Evolutionary conservation across 2,329 filamentous ascomycete species (phyloP).

Genomic region (Xylaria digitata): DNA sequence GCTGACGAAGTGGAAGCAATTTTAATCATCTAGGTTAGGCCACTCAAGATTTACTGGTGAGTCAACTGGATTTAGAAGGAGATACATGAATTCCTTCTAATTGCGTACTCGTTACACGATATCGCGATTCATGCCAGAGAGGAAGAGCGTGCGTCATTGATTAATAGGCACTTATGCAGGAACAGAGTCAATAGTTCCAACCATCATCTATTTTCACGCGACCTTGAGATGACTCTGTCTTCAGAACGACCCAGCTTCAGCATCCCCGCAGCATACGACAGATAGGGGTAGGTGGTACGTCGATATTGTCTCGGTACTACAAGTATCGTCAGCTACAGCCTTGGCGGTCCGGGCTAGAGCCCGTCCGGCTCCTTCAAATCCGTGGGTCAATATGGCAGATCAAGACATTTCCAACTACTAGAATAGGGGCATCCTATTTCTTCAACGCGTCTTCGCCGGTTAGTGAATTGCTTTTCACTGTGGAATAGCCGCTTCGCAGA

Average conservation of each 20-base stretch:
- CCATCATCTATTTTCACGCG: neutral
- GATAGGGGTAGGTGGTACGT: neutral
- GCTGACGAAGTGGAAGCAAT: neutral
- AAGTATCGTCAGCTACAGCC: neutral
- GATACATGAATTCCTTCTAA: conserved; percentile 24
- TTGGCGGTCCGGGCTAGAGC: neutral
- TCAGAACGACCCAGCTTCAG: no score
- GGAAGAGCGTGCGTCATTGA: neutral
- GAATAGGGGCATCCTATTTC: neutral
- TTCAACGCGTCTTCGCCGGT: neutral
- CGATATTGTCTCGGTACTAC: conserved; percentile 28
- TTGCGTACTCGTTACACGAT: conserved; percentile 2
- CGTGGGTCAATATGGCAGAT: conserved; percentile 1
- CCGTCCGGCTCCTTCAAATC: neutral
- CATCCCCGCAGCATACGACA: neutral
- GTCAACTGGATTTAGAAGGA: conserved; percentile 33
- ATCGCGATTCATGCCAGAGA: neutral
- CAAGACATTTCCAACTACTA: neutral
- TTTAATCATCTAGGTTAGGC: neutral
- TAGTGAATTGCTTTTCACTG: conserved; percentile 19
- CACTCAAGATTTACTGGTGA: conserved; percentile 9
- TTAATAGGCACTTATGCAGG: no score
- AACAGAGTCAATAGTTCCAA: neutral
- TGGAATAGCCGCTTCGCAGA: neutral
- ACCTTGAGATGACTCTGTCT: neutral